Percentiles rank a stretch among this genome's conserved stretches.
phyloP scores from a whole-genome alignment of 371 early-diverging fungal species.

The Catenaria anguillulae region DNA sequence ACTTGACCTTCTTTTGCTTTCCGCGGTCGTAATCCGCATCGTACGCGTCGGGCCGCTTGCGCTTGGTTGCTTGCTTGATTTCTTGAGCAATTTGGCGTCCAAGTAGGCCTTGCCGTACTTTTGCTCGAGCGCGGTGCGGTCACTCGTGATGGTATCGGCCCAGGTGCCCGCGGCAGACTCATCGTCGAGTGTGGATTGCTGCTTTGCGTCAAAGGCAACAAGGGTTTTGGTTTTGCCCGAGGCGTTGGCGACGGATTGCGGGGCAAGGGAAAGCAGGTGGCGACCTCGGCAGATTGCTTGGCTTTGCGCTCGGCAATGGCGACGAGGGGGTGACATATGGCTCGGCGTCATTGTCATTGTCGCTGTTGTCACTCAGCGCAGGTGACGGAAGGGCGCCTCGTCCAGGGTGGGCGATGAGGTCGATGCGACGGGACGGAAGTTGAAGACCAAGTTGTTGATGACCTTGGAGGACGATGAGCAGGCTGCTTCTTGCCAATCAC shows the following conservation, averaged over 20 bases:
- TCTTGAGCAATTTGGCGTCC: not conserved
- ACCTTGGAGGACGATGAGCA: conserved; percentile 15
- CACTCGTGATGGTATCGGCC: not conserved
- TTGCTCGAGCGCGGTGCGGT: not conserved
- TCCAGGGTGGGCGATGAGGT: no score
- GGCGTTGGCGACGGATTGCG: conserved; percentile 12
- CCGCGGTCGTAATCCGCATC: conserved; percentile 67
- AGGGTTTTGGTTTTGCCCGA: not conserved
- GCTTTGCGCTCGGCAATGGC: no score
- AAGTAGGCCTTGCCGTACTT: not conserved
- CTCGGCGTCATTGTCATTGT: no score
- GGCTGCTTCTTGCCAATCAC: conserved; percentile 17
- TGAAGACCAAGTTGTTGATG: no score
- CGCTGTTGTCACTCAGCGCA: no score
- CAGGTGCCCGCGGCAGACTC: not conserved
- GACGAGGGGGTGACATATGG: no score
- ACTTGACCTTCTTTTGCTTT: conserved; percentile 43
- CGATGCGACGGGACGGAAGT: no score
- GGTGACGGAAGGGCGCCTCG: no score
- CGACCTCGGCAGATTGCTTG: no score
- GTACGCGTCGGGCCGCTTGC: conserved; percentile 40
- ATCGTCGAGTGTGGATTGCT: not conserved
- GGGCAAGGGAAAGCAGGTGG: no score
- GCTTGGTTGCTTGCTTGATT: not conserved
- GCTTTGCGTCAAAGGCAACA: not conserved